Evolutionary conservation across 345 rosid species (phyloP).

Genomic region (Abelmoschus esculentus): DNA sequence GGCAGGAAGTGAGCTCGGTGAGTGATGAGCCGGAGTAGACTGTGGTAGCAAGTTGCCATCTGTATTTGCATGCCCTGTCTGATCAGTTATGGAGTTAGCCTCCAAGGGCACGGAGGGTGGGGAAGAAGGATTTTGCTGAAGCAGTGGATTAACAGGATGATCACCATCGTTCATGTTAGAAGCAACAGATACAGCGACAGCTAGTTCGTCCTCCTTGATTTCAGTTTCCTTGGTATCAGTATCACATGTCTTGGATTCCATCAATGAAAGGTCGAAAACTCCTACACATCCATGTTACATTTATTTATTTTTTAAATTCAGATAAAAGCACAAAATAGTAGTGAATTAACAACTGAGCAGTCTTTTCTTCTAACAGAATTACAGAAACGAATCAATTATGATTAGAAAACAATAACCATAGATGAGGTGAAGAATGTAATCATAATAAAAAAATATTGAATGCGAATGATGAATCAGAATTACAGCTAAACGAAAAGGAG

Average conservation of each 20-base stretch:
- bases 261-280: neutral
- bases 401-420: neutral
- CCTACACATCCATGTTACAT: neutral
- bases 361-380: neutral
- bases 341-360: neutral
- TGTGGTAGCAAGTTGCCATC: conserved; percentile 17
- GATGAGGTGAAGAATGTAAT: neutral
- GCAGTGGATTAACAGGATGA: neutral
- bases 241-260: conserved; percentile 3
- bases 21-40: conserved; percentile 11
- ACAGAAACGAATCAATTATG: neutral
- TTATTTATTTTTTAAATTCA: neutral
- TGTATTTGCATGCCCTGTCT: conserved; percentile 7
- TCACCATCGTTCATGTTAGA: neutral
- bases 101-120: conserved; percentile 18
- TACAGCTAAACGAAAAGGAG: too few relatives aligned
- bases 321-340: neutral
- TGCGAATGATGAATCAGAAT: neutral
- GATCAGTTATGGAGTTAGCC: conserved; percentile 12
- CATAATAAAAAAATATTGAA: neutral
- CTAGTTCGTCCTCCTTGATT: conserved; percentile 10
- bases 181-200: neutral
- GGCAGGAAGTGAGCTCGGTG: conserved; percentile 16
- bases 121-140: conserved; percentile 16
- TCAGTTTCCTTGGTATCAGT: conserved; percentile 14